Conservation (phyloP, 495 filamentous ascomycete species). For the Podospora comata region DNA sequence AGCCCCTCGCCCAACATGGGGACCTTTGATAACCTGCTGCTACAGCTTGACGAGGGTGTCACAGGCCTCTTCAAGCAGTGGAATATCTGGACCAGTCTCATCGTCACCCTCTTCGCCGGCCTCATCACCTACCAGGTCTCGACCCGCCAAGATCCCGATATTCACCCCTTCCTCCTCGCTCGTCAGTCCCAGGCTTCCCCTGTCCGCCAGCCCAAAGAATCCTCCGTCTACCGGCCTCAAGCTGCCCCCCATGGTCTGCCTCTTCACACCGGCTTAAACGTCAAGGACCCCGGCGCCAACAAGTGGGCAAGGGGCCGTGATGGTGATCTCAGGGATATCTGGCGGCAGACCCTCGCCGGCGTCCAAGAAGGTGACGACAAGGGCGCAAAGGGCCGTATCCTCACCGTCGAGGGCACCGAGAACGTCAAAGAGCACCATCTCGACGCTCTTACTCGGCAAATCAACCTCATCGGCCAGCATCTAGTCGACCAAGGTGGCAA, state of each 20-base stretch:
- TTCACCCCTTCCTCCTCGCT: conserved; percentile 84
- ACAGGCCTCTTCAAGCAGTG: conserved; percentile 69
- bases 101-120: conserved; percentile 58
- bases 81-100: conserved; percentile 68
- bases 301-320: conserved; percentile 79
- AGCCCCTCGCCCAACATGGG: conserved; percentile 22
- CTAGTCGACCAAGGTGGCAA: conserved; percentile 65
- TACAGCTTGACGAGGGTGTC: conserved; percentile 65
- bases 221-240: conserved; percentile 73
- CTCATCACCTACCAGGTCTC: conserved; percentile 52
- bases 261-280: conserved; percentile 74
- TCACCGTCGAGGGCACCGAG: conserved; percentile 76
- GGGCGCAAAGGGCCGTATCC: conserved; percentile 68
- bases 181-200: conserved; percentile 74
- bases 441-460: conserved; percentile 75
- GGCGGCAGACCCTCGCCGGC: conserved; percentile 71
- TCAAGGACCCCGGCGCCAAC: conserved; percentile 76
- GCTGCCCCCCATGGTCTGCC: conserved; percentile 82
- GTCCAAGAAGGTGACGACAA: conserved; percentile 53
- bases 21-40: conserved; percentile 47
- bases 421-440: conserved; percentile 63
- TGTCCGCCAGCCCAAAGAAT: conserved; percentile 80
- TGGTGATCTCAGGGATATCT: conserved; percentile 90
- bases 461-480: conserved; percentile 79
- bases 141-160: conserved; percentile 67